Base-by-base conservation (phyloP, 305 asterid genomes). In the Ajuga reptans region DNA sequence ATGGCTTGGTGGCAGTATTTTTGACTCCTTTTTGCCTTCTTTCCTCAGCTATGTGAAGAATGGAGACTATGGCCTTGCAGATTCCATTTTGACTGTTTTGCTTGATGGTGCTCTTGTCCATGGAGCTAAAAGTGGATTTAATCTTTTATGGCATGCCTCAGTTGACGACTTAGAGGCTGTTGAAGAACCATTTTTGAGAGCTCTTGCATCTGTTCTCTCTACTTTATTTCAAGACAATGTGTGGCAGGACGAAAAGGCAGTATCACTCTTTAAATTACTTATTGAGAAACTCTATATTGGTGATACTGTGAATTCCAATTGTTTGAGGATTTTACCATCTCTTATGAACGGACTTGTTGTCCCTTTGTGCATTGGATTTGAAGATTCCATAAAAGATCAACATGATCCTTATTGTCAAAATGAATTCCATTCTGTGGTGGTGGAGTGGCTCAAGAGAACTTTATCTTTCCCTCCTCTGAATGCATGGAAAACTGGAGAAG, bases 71-170 rank as follows among this genome's bases (percentile, higher is more conserved):
- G 81, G 74, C 58, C 76, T 91, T 63, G 70, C 87, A 64, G 96
- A 87, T 84, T 82, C 95, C 61, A 69, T 89, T 67, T 67, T 84
- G 69, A 80, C 76, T 76, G 85, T 91, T 78, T 82, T 94, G 76
- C 88, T 94, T 78, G 95, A 89, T 67, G 98, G 98, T 68, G 91
- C 98, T 77, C 96, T 94, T 82, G 80, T 79, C 74, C 93, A 81
- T 54, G 95, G 92, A 81, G 77, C 77, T 68, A 77, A 75, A 75
- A 72, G 80, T 72, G 91, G 83, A 74, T 57, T 78, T 66, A 82
- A 82, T 72, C 81, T 84, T 62, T 79, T 83, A 81, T 84, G 86
- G 87, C 81, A 75, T 70, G 86, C 84, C 75, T 79, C 95, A 41
- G 71, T 77, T 62, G 71, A 77, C 46, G 96, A 87, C 75, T 79